Conservation (phyloP, 331 rosid genomes). For the Quercus lobata region DNA sequence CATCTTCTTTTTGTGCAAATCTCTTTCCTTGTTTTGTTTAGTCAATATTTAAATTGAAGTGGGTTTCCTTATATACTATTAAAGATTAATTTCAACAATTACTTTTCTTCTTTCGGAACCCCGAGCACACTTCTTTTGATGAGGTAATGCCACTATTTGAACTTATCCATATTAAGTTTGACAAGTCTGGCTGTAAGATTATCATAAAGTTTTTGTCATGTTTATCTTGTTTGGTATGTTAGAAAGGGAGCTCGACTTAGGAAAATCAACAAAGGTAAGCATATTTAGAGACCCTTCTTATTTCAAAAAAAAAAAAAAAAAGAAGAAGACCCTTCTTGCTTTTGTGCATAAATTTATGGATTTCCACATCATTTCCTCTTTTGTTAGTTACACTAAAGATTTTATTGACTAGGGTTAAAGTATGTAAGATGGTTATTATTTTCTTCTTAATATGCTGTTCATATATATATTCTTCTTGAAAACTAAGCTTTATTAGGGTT, state of each 20-base stretch:
- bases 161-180: too few relatives aligned
- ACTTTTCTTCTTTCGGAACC: not conserved
- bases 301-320: too few relatives aligned
- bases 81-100: not conserved
- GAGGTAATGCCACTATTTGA: not conserved
- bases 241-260: not conserved
- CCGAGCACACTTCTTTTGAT: not conserved
- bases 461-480: not conserved
- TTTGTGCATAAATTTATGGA: not conserved
- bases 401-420: not conserved
- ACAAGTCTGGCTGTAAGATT: too few relatives aligned
- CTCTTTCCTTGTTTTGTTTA: not conserved
- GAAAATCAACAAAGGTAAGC: not conserved
- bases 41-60: not conserved
- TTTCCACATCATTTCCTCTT: not conserved
- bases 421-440: not conserved
- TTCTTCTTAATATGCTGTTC: not conserved
- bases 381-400: not conserved
- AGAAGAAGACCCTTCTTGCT: not conserved
- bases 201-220: too few relatives aligned
- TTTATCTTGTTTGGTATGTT: not conserved
- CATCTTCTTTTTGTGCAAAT: not conserved
- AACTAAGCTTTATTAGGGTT: conserved; percentile 22
- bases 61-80: not conserved
- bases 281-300: too few relatives aligned